Evolutionary conservation across 768 basidiomycete genomes (phyloP), one percentile per base, ranked within the genome.

Genomic region (Asterophora lycoperdoides): DNA sequence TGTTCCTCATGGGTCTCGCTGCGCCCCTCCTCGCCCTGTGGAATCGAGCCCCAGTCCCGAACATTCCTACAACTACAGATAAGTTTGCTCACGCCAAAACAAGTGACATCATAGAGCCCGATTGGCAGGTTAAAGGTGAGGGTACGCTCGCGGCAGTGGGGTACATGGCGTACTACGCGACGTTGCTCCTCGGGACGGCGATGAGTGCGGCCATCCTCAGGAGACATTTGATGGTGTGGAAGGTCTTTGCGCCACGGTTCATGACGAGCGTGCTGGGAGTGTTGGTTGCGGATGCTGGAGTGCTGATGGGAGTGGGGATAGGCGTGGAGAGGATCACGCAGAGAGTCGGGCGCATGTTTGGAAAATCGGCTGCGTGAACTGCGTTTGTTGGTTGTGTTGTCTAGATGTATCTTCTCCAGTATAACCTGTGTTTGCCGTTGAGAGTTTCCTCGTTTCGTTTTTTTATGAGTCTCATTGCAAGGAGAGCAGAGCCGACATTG

Each of bases 221-320:
- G 54, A 64, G 93, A 38, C 93, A 97, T 63, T 65, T 96, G 55
- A 96, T 96, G 93, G 93, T 97, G 18, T 99, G 96, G 96, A 97
- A 98, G 69, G 85, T 98, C 3, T 99, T 97, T 60, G 95, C 94
- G 32, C 96, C 96, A 53, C 70, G 95, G 53, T 96, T 94, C 63
- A 94, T 97, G 85, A 62, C 79, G 13, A 88, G 78, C 0, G 90
- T 79, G 0, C 59, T 81, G 3, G 76, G 77, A 23, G 63, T 95
- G 30, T 35, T 91, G 4, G 78, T 78, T 1, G 80, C 90, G 2
- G 95, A 98, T 67, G 30, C 84, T 0, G 85, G 74, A 0, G 67
- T 87, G 15, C 45, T 92, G 43, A 26, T 86, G 11, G 88, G 83
- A 0, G 71, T 89, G 3, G 75, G 74, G 0, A 57, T 85, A 5